A percentile compares a stretch with the other conserved stretches of the same genome.
phyloP scores from a whole-genome alignment of 441 rosid genomes.

The Jatropha podagrica region DNA sequence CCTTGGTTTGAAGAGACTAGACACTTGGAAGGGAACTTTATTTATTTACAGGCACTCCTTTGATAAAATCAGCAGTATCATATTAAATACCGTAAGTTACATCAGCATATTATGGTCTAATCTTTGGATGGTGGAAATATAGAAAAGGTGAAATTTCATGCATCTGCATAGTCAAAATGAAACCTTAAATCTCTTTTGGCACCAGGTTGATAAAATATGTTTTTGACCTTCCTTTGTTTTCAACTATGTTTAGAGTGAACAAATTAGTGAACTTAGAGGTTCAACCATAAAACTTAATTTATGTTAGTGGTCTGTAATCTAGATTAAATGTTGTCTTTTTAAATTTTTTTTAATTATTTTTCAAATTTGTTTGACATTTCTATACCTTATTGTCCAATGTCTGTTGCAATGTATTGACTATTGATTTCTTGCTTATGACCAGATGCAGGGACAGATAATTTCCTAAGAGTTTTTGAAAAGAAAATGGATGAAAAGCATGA shows the following conservation, averaged over 20 bases:
- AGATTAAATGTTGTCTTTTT: background rate
- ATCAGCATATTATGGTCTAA: no score
- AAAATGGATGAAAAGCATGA: slow-evolving; percentile 80
- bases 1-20: background rate
- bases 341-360: background rate
- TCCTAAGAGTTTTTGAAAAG: slow-evolving; percentile 75
- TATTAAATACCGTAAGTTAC: background rate
- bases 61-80: no score
- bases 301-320: background rate
- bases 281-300: background rate
- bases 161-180: no score
- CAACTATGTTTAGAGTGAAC: background rate
- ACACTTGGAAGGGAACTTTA: background rate
- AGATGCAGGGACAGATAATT: slow-evolving; percentile 65
- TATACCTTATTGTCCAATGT: background rate
- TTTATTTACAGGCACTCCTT: background rate
- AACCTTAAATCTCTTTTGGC: no score
- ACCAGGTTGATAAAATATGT: background rate
- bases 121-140: no score
- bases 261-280: slow-evolving; percentile 1
- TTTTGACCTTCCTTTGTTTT: background rate
- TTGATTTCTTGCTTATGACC: slow-evolving; percentile 34
- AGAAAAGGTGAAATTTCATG: no score
- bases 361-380: background rate
- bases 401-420: slow-evolving; percentile 16